Base-by-base conservation (phyloP, 2,329 filamentous ascomycete species). In the Zalaria sp. region DNA sequence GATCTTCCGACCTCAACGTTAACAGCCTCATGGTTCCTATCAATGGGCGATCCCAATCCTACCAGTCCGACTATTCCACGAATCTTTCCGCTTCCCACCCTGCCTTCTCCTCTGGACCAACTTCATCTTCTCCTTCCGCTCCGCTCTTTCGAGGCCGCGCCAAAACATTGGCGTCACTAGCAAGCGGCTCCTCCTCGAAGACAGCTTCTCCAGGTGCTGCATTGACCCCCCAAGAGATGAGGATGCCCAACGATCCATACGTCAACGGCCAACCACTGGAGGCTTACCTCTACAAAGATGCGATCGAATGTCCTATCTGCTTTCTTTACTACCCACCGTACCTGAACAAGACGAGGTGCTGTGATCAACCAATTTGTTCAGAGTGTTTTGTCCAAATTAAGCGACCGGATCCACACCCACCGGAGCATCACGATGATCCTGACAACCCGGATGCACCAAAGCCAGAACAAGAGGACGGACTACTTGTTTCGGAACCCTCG, bases 361-460 rank as follows among this genome's bases (percentile, higher is more conserved):
- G 91, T 60, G 87, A 94, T 53, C 91, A 98, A 58, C 73, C 83
- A 4, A 96, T 98, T 47, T 98, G 91, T 64, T 96, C 88, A 35
- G 91, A 98, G 64, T 98, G 91, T 60, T 98, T 98, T 55, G 91
- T 98, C 3, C 91, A 98, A 60, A 98, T 98, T 58, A 96, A 95
- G 60, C 77, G 91, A 35, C 80, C 87, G 3, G 89, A 98, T 49
- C 88, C 87, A 6, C 85, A 95, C 58, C 77, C 87, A 34, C 85
- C 86, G 1, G 85, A 94, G 57, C 84, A 91, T 55, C 72, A 73
- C 36, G 61, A 63, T 43, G 60, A 62, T 37, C 57, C 61, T 7
- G 55, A 55, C 34, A 51, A 61, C 29, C 50, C 53, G 38, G 26
- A 18, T 11, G 32, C 34, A 34, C 38, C 27, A 38, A 48, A 51